These are phyloP conservation scores for Pythium catenulatum DNA, from an alignment of 352 stramenopile genomes.

Conservation along the genomic window DNA sequence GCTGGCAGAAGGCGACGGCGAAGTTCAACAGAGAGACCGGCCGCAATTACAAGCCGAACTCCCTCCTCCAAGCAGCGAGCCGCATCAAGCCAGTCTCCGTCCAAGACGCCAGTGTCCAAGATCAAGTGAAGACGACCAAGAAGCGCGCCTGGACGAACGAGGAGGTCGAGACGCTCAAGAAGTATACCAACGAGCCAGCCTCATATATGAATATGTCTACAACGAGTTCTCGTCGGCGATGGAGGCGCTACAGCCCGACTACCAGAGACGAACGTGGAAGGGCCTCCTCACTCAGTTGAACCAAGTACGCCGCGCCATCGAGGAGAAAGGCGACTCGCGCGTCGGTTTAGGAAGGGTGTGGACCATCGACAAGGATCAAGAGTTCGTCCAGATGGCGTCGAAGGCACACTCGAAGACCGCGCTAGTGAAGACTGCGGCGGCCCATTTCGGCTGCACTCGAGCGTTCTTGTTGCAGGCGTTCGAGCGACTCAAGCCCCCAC, in stretches of 20 bases:
- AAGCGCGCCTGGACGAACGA: background rate
- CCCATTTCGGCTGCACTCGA: background rate
- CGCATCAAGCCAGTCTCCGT: background rate
- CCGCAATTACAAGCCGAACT: background rate
- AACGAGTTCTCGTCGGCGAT: background rate
- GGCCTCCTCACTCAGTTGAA: background rate
- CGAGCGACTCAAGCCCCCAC: background rate
- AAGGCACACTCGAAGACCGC: background rate
- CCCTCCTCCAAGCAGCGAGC: background rate
- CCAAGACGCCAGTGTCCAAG: no score
- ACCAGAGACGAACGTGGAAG: background rate
- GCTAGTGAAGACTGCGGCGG: background rate
- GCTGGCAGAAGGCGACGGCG: background rate
- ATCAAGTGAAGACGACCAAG: background rate
- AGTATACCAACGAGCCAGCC: background rate
- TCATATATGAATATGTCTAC: background rate
- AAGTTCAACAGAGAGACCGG: conserved; percentile 6
- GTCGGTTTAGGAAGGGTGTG: background rate
- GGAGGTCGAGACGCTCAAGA: background rate
- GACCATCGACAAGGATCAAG: background rate
- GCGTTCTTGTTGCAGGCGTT: background rate
- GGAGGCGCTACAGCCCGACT: background rate
- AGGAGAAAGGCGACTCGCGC: background rate
- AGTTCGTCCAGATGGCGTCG: background rate
- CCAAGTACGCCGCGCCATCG: background rate